Evolutionary conservation across 345 rosid genomes (phyloP).

Genomic region (Cardamine occulta): DNA sequence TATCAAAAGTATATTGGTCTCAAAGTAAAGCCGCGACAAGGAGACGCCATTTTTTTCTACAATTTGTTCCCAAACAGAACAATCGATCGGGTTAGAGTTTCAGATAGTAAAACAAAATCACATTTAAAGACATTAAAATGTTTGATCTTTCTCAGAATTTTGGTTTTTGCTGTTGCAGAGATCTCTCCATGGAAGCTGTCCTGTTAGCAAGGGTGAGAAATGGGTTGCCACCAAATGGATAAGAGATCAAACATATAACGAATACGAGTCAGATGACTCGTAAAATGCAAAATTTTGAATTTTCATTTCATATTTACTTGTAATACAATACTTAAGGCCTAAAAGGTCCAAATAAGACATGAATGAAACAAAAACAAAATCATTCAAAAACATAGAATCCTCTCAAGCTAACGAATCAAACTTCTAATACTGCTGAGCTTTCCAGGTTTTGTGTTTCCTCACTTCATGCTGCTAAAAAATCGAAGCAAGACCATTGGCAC

Average conservation of each 20-base stretch:
- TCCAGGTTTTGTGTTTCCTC: conserved; percentile 14
- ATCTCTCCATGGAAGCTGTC: conserved; percentile 66
- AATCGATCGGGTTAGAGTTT: conserved; percentile 54
- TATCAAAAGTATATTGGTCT: conserved; percentile 57
- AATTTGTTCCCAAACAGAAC: conserved; percentile 62
- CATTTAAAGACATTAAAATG: not conserved
- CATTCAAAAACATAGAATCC: not conserved
- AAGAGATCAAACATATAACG: conserved; percentile 50
- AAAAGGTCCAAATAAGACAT: not conserved
- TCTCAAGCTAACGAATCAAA: conserved; percentile 11
- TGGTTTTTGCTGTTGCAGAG: conserved; percentile 45
- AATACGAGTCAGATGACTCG: not conserved
- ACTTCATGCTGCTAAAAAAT: conserved; percentile 37
- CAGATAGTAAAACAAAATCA: not conserved
- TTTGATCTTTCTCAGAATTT: not conserved
- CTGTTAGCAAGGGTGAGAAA: conserved; percentile 63
- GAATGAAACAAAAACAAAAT: not conserved
- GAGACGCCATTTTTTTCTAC: conserved; percentile 72
- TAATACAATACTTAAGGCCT: not conserved
- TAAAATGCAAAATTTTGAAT: not conserved
- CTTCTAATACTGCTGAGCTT: conserved; percentile 16
- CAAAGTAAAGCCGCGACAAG: conserved; percentile 62
- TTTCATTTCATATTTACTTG: conserved; percentile 26
- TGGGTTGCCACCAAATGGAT: conserved; percentile 84
- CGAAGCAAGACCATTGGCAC: conserved; percentile 24